Percentiles rank a stretch among this genome's conserved stretches.
Conservation (phyloP, 108 stramenopile genomes). For the Nannochloropsis granulata region DNA sequence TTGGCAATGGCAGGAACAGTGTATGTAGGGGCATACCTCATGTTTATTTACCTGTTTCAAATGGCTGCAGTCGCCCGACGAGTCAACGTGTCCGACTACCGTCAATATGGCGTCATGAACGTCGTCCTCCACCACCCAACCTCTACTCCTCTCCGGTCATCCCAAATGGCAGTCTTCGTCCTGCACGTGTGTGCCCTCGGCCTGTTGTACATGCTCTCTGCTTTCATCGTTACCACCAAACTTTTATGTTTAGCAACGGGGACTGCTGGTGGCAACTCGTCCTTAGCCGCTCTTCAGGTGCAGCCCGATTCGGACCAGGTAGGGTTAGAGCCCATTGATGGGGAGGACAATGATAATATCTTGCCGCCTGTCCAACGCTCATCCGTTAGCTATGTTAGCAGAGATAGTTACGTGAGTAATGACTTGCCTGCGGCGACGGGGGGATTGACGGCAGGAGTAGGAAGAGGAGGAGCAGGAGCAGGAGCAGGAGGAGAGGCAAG, state of each 20-base stretch:
- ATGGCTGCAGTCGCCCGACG: neutral
- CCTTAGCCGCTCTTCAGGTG: neutral
- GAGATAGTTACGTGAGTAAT: too few species aligned
- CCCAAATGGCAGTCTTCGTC: neutral
- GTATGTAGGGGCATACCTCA: neutral
- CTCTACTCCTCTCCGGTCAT: neutral
- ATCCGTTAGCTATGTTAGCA: too few species aligned
- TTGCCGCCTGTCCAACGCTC: too few species aligned
- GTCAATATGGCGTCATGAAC: neutral
- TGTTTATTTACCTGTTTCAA: neutral
- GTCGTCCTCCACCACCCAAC: neutral
- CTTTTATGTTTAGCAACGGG: neutral
- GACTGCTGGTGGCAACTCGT: neutral
- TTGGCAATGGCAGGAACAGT: neutral
- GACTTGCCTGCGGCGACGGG: too few species aligned
- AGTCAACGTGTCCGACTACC: neutral
- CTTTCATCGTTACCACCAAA: neutral
- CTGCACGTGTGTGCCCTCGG: neutral
- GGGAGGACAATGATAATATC: neutral
- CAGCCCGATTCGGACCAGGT: neutral
- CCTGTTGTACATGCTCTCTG: neutral
- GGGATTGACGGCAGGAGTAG: too few species aligned
- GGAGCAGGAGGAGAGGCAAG: too few species aligned
- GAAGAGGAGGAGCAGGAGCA: too few species aligned
- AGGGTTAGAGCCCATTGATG: neutral